Percentiles rank a stretch among this genome's conserved stretches.
Conservation (phyloP, 2,329 filamentous ascomycete genomes). For the Fusarium begoniae region DNA sequence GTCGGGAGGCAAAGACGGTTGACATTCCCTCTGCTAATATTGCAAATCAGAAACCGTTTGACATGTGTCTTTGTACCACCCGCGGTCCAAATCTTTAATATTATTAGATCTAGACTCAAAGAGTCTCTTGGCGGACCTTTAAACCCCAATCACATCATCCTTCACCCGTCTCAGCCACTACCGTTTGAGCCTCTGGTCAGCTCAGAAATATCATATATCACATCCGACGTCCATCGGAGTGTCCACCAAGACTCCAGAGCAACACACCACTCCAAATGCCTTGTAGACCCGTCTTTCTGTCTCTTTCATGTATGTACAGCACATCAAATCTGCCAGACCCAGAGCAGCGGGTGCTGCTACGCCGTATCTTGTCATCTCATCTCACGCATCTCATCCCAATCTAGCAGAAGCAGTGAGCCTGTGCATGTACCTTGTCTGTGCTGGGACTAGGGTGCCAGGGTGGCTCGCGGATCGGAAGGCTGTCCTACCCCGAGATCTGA, state of each 20-base stretch:
- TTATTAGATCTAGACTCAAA: neutral
- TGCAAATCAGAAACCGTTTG: constrained; percentile 22
- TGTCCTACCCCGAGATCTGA: constrained; percentile 31
- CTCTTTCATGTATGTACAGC: neutral
- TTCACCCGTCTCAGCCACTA: neutral
- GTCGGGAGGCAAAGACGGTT: constrained; percentile 23
- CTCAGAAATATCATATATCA: constrained; percentile 31
- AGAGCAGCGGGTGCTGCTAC: constrained; percentile 13
- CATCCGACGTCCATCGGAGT: constrained; percentile 21
- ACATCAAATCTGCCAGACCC: constrained; percentile 4
- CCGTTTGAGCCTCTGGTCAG: constrained; percentile 19
- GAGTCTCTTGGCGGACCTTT: neutral
- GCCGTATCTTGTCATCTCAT: constrained; percentile 2
- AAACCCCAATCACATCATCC: neutral
- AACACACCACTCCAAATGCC: neutral
- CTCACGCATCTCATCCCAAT: neutral
- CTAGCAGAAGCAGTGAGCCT: constrained; percentile 17
- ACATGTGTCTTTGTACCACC: constrained; percentile 13
- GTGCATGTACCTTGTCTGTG: neutral
- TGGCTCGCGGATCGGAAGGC: constrained; percentile 25
- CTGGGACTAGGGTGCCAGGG: neutral
- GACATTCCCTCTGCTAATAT: constrained; percentile 16
- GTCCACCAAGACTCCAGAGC: neutral
- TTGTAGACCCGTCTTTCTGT: neutral
- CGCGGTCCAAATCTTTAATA: constrained; percentile 1